Evolutionary conservation across 345 rosid genomes (phyloP).

Genomic region (Aegle marmelos): DNA sequence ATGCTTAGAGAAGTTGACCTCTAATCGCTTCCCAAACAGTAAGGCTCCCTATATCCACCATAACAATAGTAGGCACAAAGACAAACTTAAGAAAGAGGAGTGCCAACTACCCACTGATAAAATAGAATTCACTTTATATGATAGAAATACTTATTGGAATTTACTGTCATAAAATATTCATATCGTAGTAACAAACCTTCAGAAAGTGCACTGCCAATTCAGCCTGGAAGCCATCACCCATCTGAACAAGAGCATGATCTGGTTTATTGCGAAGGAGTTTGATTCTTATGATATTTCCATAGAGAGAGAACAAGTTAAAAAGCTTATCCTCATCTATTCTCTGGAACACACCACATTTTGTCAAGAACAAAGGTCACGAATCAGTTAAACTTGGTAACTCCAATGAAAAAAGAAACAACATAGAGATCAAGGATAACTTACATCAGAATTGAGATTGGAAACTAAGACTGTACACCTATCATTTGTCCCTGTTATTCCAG

Average conservation of each 20-base stretch:
- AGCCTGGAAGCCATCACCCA: conserved; percentile 98
- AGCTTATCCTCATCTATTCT: conserved; percentile 89
- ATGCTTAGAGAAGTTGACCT: conserved; percentile 94
- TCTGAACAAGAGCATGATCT: conserved; percentile 96
- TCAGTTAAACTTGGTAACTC: not conserved
- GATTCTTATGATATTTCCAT: conserved; percentile 91
- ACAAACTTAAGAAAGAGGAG: not conserved
- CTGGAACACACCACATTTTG: conserved; percentile 38
- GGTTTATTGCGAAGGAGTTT: conserved; percentile 95
- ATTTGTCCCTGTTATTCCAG: conserved; percentile 90
- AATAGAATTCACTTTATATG: not conserved
- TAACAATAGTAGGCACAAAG: not conserved
- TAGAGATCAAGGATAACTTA: conserved; percentile 32
- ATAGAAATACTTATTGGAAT: not conserved
- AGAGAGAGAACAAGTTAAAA: conserved; percentile 89
- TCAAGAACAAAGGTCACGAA: conserved; percentile 14
- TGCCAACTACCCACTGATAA: not conserved
- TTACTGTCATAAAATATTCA: not conserved
- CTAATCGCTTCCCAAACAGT: conserved; percentile 90
- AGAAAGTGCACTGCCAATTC: conserved; percentile 96
- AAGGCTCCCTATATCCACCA: conserved; percentile 61
- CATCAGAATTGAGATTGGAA: conserved; percentile 88
- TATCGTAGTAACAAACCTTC: conserved; percentile 49
- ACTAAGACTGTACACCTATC: conserved; percentile 90
- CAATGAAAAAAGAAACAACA: not conserved